Percentiles rank a stretch among this genome's conserved stretches.
phyloP scores from a whole-genome alignment of 139 green algal species.

The Coelastrella sp. region DNA sequence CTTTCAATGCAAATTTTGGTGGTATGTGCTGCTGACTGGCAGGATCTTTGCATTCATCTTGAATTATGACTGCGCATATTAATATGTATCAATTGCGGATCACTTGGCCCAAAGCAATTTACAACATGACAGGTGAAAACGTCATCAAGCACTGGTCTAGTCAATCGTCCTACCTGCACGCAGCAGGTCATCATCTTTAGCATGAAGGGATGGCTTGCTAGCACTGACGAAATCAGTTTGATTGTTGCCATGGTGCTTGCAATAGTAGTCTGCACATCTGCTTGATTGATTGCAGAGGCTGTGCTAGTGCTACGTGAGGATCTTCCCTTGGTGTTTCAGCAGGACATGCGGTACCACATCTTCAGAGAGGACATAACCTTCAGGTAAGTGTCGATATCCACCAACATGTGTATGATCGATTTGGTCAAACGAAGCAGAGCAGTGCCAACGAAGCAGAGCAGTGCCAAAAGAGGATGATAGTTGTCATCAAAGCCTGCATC shows the following conservation, averaged over 20 bases:
- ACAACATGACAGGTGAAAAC: too few species aligned
- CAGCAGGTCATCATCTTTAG: too few species aligned
- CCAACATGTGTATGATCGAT: too few species aligned
- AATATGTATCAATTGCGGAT: too few species aligned
- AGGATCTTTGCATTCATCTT: background rate
- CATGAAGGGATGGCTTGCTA: background rate
- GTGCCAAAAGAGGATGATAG: too few species aligned
- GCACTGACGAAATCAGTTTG: background rate
- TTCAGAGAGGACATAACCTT: constrained; percentile 46
- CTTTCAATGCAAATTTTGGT: background rate
- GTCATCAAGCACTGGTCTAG: too few species aligned
- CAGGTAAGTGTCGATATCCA: constrained; percentile 14
- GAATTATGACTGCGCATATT: background rate
- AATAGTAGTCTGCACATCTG: background rate
- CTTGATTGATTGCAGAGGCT: background rate
- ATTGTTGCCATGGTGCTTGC: background rate
- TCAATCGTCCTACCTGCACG: too few species aligned
- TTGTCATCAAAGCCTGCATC: too few species aligned
- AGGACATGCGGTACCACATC: constrained; percentile 42
- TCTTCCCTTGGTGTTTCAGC: constrained; percentile 28
- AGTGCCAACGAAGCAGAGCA: too few species aligned
- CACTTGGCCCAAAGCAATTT: too few species aligned
- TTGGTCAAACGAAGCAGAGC: too few species aligned
- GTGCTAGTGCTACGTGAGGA: constrained; percentile 34
- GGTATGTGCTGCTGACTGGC: background rate